Percentiles rank a stretch among this genome's conserved stretches.
Evolutionary conservation across 1,139 yeast species (phyloP).

Genomic region (Taphrina sp.): DNA sequence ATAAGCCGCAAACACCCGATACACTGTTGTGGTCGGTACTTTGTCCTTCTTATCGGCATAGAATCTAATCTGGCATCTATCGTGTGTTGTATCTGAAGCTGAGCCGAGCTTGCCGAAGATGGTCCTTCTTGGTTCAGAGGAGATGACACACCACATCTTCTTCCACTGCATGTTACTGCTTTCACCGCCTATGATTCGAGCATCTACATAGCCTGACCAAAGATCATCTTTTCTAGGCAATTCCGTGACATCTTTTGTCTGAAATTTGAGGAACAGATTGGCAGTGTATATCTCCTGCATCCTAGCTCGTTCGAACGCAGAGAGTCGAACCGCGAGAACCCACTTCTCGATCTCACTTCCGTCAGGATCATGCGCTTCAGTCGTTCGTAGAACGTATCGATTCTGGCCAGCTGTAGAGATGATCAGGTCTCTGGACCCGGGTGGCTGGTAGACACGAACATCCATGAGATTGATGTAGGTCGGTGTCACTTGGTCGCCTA

Average conservation of each 20-base stretch:
- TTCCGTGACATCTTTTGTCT: background rate
- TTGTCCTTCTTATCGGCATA: slow-evolving; percentile 12
- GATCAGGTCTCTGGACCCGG: background rate
- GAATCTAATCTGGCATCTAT: background rate
- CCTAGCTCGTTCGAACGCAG: slow-evolving; percentile 21
- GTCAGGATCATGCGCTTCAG: background rate
- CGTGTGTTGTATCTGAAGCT: background rate
- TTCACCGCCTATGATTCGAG: slow-evolving; percentile 13
- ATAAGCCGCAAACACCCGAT: slow-evolving; percentile 14
- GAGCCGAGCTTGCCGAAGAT: background rate
- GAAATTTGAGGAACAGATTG: slow-evolving; percentile 1
- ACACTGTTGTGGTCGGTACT: slow-evolving; percentile 2
- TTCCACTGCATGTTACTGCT: slow-evolving; percentile 24
- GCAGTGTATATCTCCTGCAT: slow-evolving; percentile 27
- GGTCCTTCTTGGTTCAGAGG: background rate
- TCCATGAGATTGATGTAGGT: slow-evolving; percentile 20
- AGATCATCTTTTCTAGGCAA: slow-evolving; percentile 8
- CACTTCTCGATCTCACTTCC: background rate
- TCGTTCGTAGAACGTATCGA: background rate
- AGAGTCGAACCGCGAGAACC: slow-evolving; percentile 11
- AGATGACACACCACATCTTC: slow-evolving; percentile 11
- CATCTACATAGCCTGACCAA: slow-evolving; percentile 18
- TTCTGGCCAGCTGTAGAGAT: slow-evolving; percentile 22
- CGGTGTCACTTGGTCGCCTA: background rate
- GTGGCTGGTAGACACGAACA: slow-evolving; percentile 2